These are phyloP conservation scores for Phytophthora europaea DNA, from an alignment of 352 stramenopile genomes.

Conservation along the genomic window DNA sequence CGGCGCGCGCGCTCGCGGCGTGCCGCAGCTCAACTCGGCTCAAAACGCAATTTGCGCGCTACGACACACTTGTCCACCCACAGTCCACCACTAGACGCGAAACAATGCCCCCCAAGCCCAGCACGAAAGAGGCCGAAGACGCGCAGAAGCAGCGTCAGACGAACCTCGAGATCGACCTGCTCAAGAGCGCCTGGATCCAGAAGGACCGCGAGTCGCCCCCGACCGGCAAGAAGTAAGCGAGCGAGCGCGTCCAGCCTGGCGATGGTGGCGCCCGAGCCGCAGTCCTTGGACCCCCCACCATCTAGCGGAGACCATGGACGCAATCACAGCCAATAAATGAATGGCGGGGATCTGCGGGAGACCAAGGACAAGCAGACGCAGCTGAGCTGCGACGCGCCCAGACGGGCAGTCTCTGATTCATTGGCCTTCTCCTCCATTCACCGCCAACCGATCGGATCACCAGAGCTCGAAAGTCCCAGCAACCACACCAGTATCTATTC, in stretches of 20 bases:
- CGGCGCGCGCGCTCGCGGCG: slow-evolving; percentile 22
- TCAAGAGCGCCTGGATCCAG: slow-evolving; percentile 71
- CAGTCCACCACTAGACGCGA: slow-evolving; percentile 18
- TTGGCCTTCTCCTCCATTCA: slow-evolving; percentile 23
- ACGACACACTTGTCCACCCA: slow-evolving; percentile 31
- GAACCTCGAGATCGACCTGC: slow-evolving; percentile 72
- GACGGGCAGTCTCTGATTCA: slow-evolving; percentile 26
- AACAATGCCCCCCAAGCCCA: slow-evolving; percentile 45
- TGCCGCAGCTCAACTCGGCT: slow-evolving; percentile 41
- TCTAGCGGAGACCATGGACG: slow-evolving; percentile 10
- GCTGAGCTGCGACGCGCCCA: slow-evolving; percentile 32
- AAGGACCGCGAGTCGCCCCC: slow-evolving; percentile 62
- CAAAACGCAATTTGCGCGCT: slow-evolving; percentile 50
- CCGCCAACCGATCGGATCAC: slow-evolving; percentile 4
- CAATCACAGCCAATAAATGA: slow-evolving; percentile 21
- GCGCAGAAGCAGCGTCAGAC: slow-evolving; percentile 69
- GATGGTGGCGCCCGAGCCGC: background rate
- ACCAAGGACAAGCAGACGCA: slow-evolving; percentile 28
- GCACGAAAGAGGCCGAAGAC: slow-evolving; percentile 45
- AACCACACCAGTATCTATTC: slow-evolving; percentile 37
- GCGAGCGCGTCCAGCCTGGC: background rate
- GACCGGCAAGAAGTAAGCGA: slow-evolving; percentile 41
- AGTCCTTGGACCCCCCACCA: background rate
- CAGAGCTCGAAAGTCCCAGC: slow-evolving; percentile 5
- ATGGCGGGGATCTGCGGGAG: slow-evolving; percentile 21